Conservation (phyloP, 2,329 filamentous ascomycete genomes). For the Trichoderma gracile region DNA sequence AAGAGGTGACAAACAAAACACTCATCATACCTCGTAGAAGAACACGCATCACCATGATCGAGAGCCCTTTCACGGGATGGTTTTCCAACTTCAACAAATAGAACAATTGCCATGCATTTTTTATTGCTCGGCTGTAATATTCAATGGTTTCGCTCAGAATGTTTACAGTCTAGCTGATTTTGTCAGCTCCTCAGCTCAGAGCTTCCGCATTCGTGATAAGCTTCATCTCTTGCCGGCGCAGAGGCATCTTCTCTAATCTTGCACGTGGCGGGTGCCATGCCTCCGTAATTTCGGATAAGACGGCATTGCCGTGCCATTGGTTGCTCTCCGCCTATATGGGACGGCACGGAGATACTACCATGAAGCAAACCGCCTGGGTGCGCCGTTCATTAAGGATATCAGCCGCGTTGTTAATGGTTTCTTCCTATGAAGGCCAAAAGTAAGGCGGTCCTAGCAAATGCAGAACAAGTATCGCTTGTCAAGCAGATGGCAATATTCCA, state of each 20-base stretch:
- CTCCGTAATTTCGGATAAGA: constrained; percentile 21
- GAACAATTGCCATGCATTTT: background rate
- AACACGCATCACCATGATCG: background rate
- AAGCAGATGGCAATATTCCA: background rate
- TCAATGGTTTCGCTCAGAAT: background rate
- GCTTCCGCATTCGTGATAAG: constrained; percentile 20
- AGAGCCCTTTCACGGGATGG: background rate
- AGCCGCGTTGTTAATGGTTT: background rate
- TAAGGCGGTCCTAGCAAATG: too few relatives aligned
- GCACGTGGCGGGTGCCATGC: constrained; percentile 9
- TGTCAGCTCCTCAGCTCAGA: constrained; percentile 9
- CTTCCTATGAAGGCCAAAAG: too few relatives aligned
- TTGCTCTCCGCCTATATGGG: background rate
- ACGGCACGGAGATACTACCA: constrained; percentile 5
- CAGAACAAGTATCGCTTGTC: too few relatives aligned
- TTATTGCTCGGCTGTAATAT: constrained; percentile 1
- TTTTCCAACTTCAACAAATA: background rate
- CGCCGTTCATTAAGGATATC: background rate
- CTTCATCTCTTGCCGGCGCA: background rate
- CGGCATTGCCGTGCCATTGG: background rate
- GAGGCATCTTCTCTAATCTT: background rate
- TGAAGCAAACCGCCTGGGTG: background rate
- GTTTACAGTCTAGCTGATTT: constrained; percentile 16
- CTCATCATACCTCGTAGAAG: background rate
- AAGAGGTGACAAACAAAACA: too few relatives aligned